A percentile compares a stretch with the other conserved stretches of the same genome.
phyloP scores from a whole-genome alignment of 2,329 filamentous ascomycete genomes.

The Fonsecaea nubica region DNA sequence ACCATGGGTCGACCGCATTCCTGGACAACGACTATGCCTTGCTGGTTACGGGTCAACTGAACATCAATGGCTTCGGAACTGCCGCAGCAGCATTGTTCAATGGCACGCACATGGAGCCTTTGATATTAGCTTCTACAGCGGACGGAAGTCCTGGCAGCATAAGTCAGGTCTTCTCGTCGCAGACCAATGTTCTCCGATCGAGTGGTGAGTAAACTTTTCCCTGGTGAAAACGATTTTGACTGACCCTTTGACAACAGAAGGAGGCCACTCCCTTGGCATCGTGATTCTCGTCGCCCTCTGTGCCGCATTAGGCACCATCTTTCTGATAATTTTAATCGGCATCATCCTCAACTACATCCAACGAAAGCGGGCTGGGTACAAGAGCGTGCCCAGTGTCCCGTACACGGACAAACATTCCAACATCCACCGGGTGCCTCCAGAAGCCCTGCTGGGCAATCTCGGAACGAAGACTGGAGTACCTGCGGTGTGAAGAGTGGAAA shows the following conservation, averaged over 20 bases:
- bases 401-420: slow-evolving; percentile 55
- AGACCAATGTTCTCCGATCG: slow-evolving; percentile 74
- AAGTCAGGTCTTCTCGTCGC: slow-evolving; percentile 81
- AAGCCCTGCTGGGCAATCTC: slow-evolving; percentile 50
- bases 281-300: slow-evolving; percentile 56
- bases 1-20: slow-evolving; percentile 69
- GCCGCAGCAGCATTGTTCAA: slow-evolving; percentile 89
- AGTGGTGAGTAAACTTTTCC: slow-evolving; percentile 58
- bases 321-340: slow-evolving; percentile 55
- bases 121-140: slow-evolving; percentile 75
- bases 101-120: slow-evolving; percentile 77
- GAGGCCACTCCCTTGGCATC: slow-evolving; percentile 53
- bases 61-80: slow-evolving; percentile 75
- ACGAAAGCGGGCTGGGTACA: slow-evolving; percentile 55
- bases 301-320: slow-evolving; percentile 55
- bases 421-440: slow-evolving; percentile 54
- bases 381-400: slow-evolving; percentile 51
- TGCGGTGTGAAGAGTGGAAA: slow-evolving; percentile 25
- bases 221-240: slow-evolving; percentile 4
- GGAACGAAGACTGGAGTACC: slow-evolving; percentile 30
- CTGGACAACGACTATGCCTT: slow-evolving; percentile 73
- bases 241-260: slow-evolving; percentile 40
- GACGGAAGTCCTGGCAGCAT: slow-evolving; percentile 74
- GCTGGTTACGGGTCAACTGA: slow-evolving; percentile 82
- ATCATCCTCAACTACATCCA: slow-evolving; percentile 57